These are phyloP conservation scores for Ceratocystis eucalypticola DNA, from an alignment of 2,329 filamentous ascomycete genomes.

Conservation along the genomic window DNA sequence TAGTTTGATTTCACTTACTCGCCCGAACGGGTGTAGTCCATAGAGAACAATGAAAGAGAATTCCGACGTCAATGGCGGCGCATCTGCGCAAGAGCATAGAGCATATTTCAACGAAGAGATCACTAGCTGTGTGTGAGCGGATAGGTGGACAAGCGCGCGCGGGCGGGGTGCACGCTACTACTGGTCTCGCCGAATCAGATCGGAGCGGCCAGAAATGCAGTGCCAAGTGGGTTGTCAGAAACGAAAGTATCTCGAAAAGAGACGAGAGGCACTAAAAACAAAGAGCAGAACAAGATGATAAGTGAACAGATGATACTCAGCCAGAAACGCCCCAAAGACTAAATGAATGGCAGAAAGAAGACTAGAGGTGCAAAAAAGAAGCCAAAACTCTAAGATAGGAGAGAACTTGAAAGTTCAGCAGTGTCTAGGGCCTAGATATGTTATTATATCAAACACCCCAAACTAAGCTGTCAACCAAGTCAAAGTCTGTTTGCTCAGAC, in stretches of 20 bases:
- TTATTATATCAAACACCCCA: constrained; percentile 1
- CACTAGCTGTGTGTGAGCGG: neutral
- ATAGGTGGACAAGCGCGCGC: neutral
- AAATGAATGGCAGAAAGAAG: neutral
- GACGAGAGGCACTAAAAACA: neutral
- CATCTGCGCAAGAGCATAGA: constrained; percentile 8
- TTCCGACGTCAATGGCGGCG: constrained; percentile 1
- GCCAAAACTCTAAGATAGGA: neutral
- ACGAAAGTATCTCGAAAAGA: neutral
- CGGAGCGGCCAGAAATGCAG: neutral
- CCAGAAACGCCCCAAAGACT: neutral
- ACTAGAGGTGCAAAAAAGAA: constrained; percentile 1
- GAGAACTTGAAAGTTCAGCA: constrained; percentile 1
- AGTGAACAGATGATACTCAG: neutral
- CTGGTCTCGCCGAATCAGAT: neutral
- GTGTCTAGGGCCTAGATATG: neutral
- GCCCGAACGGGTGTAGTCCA: constrained; percentile 15
- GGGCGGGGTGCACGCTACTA: no score
- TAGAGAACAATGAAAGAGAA: constrained; percentile 9
- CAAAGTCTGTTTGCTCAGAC: neutral
- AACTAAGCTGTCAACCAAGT: constrained; percentile 3
- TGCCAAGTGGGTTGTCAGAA: neutral
- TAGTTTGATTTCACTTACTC: constrained; percentile 14
- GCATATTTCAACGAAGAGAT: constrained; percentile 11
- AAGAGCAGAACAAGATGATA: neutral